Evolutionary conservation across 495 filamentous ascomycete genomes (phyloP).

Genomic region (Neurospora sp.): DNA sequence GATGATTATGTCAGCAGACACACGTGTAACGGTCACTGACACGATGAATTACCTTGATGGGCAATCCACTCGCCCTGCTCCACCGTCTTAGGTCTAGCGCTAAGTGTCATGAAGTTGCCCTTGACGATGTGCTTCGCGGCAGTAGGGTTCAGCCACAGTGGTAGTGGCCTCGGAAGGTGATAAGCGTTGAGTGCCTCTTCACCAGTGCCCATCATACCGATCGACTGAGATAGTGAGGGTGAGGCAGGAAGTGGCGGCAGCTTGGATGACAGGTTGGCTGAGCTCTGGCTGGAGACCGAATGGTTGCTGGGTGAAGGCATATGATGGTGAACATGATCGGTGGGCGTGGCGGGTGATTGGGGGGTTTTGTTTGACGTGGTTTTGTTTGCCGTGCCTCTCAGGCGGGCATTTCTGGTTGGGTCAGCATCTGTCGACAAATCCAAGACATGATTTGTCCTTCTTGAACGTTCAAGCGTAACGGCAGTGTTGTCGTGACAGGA

Average conservation of each 20-base stretch:
- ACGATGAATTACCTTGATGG: constrained; percentile 62
- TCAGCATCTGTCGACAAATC: constrained; percentile 17
- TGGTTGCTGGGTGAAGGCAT: constrained; percentile 34
- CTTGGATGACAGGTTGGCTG: constrained; percentile 39
- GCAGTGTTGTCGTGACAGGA: neutral
- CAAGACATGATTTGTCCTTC: constrained; percentile 1
- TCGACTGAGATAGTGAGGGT: constrained; percentile 25
- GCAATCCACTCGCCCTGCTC: constrained; percentile 91
- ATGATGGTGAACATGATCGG: constrained; percentile 19
- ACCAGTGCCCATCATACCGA: constrained; percentile 18
- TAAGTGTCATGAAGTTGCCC: constrained; percentile 92
- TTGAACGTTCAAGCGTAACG: neutral
- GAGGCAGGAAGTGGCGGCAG: constrained; percentile 43
- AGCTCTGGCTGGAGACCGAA: constrained; percentile 35
- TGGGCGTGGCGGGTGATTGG: constrained; percentile 18
- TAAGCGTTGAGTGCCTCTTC: constrained; percentile 41
- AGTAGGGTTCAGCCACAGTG: constrained; percentile 47
- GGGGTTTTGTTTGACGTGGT: constrained; percentile 30
- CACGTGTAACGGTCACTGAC: neutral
- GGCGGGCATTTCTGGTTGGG: constrained; percentile 34
- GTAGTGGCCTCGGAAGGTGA: constrained; percentile 36
- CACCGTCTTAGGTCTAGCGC: constrained; percentile 77
- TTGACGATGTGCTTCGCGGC: constrained; percentile 82
- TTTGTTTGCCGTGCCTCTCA: constrained; percentile 36
- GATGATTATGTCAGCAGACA: neutral